Evolutionary conservation across 2,329 filamentous ascomycete genomes (phyloP).

Genomic region (Cercospora citrullina): DNA sequence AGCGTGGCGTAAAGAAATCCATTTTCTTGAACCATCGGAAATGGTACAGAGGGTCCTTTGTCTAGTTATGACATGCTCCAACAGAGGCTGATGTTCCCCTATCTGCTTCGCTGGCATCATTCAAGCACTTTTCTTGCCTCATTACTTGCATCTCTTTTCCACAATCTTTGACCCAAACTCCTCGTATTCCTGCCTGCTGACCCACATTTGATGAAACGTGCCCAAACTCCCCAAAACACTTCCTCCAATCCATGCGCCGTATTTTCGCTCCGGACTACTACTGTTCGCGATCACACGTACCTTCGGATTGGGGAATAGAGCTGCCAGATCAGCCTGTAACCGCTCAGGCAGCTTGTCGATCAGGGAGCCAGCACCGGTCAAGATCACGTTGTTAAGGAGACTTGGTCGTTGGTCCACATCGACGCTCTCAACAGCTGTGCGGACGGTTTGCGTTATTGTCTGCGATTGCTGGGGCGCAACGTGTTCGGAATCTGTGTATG

Average conservation of each 20-base stretch:
- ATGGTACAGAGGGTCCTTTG: neutral
- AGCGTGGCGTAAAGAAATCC: neutral
- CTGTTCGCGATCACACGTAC: conserved; percentile 88
- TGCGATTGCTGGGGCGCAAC: conserved; percentile 61
- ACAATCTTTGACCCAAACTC: conserved; percentile 89
- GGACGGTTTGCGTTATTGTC: conserved; percentile 81
- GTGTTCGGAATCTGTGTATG: conserved; percentile 56
- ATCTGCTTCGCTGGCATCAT: neutral
- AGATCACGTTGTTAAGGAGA: conserved; percentile 84
- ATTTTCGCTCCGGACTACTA: conserved; percentile 82
- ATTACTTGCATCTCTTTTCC: conserved; percentile 90
- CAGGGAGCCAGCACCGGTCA: conserved; percentile 84
- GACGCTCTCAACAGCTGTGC: conserved; percentile 71
- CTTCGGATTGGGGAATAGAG: conserved; percentile 78
- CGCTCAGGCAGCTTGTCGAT: conserved; percentile 91
- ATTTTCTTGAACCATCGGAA: neutral
- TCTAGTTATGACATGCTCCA: neutral
- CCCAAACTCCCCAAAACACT: conserved; percentile 94
- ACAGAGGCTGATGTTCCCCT: neutral
- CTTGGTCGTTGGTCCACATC: conserved; percentile 86
- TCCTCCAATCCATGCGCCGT: conserved; percentile 93
- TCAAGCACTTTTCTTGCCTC: neutral
- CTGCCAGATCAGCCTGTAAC: conserved; percentile 77
- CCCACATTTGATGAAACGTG: conserved; percentile 99
- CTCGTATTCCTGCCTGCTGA: conserved; percentile 94